phyloP scores from a whole-genome alignment of 257 asterid genomes.

The Ocimum tenuiflorum region DNA sequence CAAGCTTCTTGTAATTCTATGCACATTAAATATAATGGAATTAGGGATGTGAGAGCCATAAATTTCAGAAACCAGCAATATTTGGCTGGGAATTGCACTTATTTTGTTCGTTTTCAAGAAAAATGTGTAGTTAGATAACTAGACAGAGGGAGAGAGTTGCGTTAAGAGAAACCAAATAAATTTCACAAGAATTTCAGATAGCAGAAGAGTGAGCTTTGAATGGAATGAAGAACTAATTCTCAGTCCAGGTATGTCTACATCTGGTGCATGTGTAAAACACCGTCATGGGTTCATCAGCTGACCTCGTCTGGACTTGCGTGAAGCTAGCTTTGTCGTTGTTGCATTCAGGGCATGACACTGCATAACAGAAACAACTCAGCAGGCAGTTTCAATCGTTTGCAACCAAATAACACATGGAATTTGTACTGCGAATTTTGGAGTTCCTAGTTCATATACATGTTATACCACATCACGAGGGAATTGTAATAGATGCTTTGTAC shows the following conservation, averaged over 20 bases:
- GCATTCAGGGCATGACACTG: slow-evolving; percentile 49
- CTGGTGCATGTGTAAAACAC: slow-evolving; percentile 45
- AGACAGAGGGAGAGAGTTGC: too few relatives aligned
- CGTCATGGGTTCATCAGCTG: slow-evolving; percentile 73
- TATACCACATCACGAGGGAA: not conserved
- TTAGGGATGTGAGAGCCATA: too few relatives aligned
- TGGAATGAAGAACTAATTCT: slow-evolving; percentile 28
- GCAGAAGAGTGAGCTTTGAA: not conserved
- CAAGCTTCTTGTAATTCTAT: too few relatives aligned
- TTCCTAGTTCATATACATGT: not conserved
- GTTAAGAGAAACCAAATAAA: not conserved
- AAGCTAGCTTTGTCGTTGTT: slow-evolving; percentile 35
- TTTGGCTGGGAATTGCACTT: too few relatives aligned
- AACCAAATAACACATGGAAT: not conserved
- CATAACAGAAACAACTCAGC: slow-evolving; percentile 11
- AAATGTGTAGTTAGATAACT: too few relatives aligned
- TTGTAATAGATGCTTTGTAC: not conserved
- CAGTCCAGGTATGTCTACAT: slow-evolving; percentile 47
- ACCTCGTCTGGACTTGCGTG: slow-evolving; percentile 51
- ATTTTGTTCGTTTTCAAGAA: too few relatives aligned
- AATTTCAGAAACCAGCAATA: too few relatives aligned
- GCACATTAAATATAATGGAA: too few relatives aligned
- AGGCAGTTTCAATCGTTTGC: not conserved
- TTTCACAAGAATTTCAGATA: not conserved
- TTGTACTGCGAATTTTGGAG: not conserved